Base-by-base conservation (phyloP, 495 filamentous ascomycete genomes). In the Penicillium subrubescens region DNA sequence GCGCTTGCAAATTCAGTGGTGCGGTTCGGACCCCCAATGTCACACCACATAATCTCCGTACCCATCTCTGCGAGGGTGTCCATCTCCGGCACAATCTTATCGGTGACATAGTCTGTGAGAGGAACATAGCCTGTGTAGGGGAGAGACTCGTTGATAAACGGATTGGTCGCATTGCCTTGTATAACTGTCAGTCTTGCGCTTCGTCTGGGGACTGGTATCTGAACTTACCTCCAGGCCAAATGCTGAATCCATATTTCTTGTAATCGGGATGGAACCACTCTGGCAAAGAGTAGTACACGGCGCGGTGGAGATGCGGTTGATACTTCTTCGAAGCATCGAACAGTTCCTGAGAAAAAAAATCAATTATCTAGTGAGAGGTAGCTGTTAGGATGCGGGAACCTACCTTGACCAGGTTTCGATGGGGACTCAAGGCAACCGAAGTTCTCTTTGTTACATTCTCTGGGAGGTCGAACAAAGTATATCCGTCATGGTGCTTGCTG, bases 1-100 rank as follows among this genome's bases (percentile, higher is more conserved):
- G 41, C 31, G 0, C 79, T 67, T 2, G 84, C 84, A 61, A 85
- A 85, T 5, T 70, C 67, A 1, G 79, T 76, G 0, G 82, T 85
- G 6, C 66, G 39, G 68, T 86, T 86, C 4, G 83, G 75, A 1
- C 76, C 82, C 8, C 84, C 84, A 46, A 77, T 79, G 62, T 86
- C 83, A 66, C 83, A 86, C 83, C 84, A 87, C 79, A 87, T 82
- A 41, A 87, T 84, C 43, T 87, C 84, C 0, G 79, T 83, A 8
- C 72, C 75, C 69, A 80, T 79, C 17, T 73, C 64, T 1, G 83
- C 82, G 1, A 86, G 71, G 0, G 75, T 79, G 7, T 80, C 64
- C 83, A 86, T 86, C 57, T 85, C 76, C 5, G 83, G 84, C 0
- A 82, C 54, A 58, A 85, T 83, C 31, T 84, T 63, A 59, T 84